Evolutionary conservation across 495 filamentous ascomycete species (phyloP), one percentile per base, ranked within the genome.

Genomic region (Tirmania nivea): DNA sequence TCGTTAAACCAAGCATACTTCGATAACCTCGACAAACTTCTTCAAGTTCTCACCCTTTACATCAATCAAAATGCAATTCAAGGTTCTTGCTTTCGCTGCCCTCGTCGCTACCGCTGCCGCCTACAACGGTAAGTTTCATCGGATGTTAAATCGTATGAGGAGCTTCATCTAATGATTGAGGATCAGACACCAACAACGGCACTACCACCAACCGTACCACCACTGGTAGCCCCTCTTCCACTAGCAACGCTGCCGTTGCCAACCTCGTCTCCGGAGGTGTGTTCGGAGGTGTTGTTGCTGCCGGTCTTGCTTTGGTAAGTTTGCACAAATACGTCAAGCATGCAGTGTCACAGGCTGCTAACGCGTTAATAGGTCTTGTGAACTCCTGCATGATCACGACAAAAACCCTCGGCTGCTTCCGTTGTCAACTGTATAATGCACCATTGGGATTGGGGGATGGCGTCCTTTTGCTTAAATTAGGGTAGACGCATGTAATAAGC

Each of bases 11-110:
- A 1, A 45, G 5, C 39, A 6, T 45, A 45, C 39, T 14, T 14
- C 17, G 14, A 19, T 45, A 45, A 31, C 25, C 39, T 45, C 39
- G 39, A 45, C 17, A 3, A 45, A 14, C 39, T 45, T 45, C 39
- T 45, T 45, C 39, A 19, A 19, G 12, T 45, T 19, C 17, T 19
- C 12, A 14, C 39, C 17, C 39, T 45, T 45, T 45, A 45, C 5
- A 45, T 45, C 39, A 45, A 45, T 64, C 61, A 63, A 58, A 58
- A 64, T 64, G 62, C 62, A 64, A 58, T 59, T 64, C 52, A 64
- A 63, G 39, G 35, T 63, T 42, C 51, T 64, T 55, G 54, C 56
- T 49, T 34, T 63, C 36, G 54, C 62, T 48, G 54, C 62, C 42
- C 61, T 64, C 45, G 62, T 64, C 42, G 62, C 62, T 42, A 49